Evolutionary conservation across 768 basidiomycete species (phyloP).

Genomic region (Pulveroboletus frians): DNA sequence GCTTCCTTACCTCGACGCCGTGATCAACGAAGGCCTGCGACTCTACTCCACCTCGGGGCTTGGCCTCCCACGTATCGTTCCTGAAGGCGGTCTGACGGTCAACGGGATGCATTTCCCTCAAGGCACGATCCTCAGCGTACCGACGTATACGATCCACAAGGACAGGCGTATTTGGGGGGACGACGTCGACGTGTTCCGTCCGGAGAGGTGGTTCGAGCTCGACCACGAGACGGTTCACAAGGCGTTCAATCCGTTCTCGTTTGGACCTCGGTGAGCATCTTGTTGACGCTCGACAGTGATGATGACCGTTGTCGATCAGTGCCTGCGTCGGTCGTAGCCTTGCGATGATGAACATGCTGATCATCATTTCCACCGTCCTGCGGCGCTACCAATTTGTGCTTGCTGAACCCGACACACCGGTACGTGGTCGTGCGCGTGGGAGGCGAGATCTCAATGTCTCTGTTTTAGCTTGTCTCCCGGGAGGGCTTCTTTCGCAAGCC

Average conservation of each 20-base stretch:
- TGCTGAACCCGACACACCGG: conserved; percentile 51
- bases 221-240: conserved; percentile 59
- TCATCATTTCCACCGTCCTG: conserved; percentile 76
- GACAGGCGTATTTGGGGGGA: conserved; percentile 69
- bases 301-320: conserved; percentile 31
- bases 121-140: conserved; percentile 75
- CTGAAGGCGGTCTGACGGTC: conserved; percentile 66
- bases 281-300: neutral
- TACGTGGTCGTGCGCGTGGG: conserved; percentile 35
- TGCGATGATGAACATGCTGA: conserved; percentile 70
- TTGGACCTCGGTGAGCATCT: conserved; percentile 60
- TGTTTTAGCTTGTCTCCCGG: conserved; percentile 60
- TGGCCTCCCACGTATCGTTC: conserved; percentile 80
- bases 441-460: too few relatives aligned
- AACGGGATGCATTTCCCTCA: conserved; percentile 48
- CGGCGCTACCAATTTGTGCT: conserved; percentile 72
- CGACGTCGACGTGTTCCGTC: conserved; percentile 68
- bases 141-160: conserved; percentile 80
- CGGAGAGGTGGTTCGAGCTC: conserved; percentile 81
- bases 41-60: conserved; percentile 80
- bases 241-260: conserved; percentile 82
- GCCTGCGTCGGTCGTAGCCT: conserved; percentile 83
- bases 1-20: conserved; percentile 80
- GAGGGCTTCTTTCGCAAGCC: conserved; percentile 92
- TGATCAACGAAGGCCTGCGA: conserved; percentile 82